Evolutionary conservation across 495 filamentous ascomycete genomes (phyloP).

Genomic region (Penicillium subrubescens): DNA sequence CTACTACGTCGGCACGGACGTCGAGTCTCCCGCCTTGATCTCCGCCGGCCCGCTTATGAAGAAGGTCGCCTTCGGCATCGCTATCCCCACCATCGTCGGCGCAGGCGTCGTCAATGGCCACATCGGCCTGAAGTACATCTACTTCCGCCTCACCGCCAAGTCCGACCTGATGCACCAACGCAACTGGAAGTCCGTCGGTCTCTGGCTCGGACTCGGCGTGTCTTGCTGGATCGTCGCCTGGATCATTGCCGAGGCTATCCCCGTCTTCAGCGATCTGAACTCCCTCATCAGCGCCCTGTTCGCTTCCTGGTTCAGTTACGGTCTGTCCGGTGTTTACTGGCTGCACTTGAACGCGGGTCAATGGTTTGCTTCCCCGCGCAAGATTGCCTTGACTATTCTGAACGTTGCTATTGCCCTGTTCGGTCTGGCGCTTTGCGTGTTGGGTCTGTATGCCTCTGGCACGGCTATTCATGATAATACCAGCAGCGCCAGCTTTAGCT

Average conservation of each 20-base stretch:
- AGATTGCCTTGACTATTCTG: slow-evolving; percentile 34
- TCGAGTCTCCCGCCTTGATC: slow-evolving; percentile 70
- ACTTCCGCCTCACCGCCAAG: slow-evolving; percentile 58
- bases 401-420: slow-evolving; percentile 32
- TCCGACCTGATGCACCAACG: slow-evolving; percentile 56
- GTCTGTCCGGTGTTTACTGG: slow-evolving; percentile 48
- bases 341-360: slow-evolving; percentile 40
- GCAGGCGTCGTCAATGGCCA: slow-evolving; percentile 73
- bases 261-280: slow-evolving; percentile 66
- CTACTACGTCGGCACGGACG: slow-evolving; percentile 65
- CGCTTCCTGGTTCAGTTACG: slow-evolving; percentile 47
- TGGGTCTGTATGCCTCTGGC: slow-evolving; percentile 44
- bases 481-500: slow-evolving; percentile 35
- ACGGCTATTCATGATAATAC: slow-evolving; percentile 44
- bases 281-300: slow-evolving; percentile 46
- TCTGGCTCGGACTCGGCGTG: slow-evolving; percentile 59
- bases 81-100: slow-evolving; percentile 71
- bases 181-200: slow-evolving; percentile 45
- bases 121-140: slow-evolving; percentile 64
- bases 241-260: slow-evolving; percentile 70
- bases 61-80: slow-evolving; percentile 78
- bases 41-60: slow-evolving; percentile 63
- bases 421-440: slow-evolving; percentile 33
- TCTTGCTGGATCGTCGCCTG: slow-evolving; percentile 63
- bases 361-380: slow-evolving; percentile 35